Evolutionary conservation across 2,329 filamentous ascomycete genomes (phyloP).

Genomic region (Dothiorella sarmentorum): DNA sequence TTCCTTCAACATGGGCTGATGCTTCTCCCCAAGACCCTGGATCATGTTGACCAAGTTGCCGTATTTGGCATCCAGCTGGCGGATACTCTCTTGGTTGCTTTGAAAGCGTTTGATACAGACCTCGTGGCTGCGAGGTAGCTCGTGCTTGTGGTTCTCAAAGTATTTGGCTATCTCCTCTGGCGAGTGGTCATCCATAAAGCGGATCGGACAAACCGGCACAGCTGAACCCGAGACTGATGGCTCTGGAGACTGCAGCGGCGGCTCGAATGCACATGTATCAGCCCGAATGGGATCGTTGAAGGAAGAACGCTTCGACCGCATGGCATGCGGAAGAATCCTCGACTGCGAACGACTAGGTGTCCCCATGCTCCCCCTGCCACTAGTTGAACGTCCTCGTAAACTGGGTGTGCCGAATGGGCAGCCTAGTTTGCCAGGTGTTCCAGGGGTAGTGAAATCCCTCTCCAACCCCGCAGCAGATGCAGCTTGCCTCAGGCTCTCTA

Average conservation of each 20-base stretch:
- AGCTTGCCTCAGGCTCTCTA: conserved; percentile 13
- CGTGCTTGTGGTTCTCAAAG: conserved; percentile 92
- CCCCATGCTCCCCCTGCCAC: conserved; percentile 45
- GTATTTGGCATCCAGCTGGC: conserved; percentile 90
- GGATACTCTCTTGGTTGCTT: conserved; percentile 78
- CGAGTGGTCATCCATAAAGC: conserved; percentile 86
- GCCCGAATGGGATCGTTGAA: conserved; percentile 43
- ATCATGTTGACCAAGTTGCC: conserved; percentile 93
- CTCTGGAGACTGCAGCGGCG: conserved; percentile 46
- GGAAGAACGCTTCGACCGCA: conserved; percentile 40
- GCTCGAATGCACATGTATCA: conserved; percentile 40
- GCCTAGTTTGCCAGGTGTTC: conserved; percentile 71
- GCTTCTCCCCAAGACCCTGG: conserved; percentile 79
- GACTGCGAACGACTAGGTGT: conserved; percentile 41
- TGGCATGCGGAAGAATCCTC: conserved; percentile 30
- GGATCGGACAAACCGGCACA: conserved; percentile 79
- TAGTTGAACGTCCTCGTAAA: conserved; percentile 40
- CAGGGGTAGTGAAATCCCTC: conserved; percentile 85
- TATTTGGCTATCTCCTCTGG: conserved; percentile 91
- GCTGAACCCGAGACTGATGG: conserved; percentile 32
- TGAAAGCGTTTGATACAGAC: conserved; percentile 89
- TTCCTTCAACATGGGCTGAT: conserved; percentile 74
- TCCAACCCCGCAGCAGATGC: conserved; percentile 52
- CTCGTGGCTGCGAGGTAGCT: conserved; percentile 89
- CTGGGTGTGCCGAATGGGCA: conserved; percentile 70